Base-by-base conservation (phyloP, 176 grass and related monocot genomes). In the Zea luxurians region DNA sequence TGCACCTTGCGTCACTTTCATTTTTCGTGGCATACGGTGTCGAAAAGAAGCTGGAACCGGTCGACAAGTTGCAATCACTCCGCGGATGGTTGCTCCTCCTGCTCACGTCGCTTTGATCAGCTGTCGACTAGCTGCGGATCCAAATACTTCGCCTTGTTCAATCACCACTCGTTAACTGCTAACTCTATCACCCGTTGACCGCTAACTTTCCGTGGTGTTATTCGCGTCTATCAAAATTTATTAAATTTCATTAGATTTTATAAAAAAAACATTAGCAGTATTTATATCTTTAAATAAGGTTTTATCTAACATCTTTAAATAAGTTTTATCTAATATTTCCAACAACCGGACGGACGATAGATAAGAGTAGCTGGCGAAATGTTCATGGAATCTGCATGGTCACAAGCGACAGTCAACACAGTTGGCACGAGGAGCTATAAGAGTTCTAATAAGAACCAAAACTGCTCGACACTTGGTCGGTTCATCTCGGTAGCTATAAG, bases 401-500 rank as follows among this genome's bases (percentile, higher is more conserved):
- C 44, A 27, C 37, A 43, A 10, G 70, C 53, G 27, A 48, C 10
- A 38, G 18, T 15, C 15, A 35, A 37, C 13, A 47, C 21, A 74
- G 17, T 43, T 37, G 4, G 7, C 8, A 16, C 0, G 7, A 78
- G 13, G 38, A 50, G n/a, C 8, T 3, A 48, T 17, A 12, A 10
- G 1, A 13, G 48, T 74, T 55, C 8, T 37, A 70, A n/a, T 4
- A 47, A 13, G 12, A 36, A 44, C 10, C 11, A 46, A 34, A 76
- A 15, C 37, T 58, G 2, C 58, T 2, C 18, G 17, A 48, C 54
- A 3, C 38, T 36, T 43, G 9, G 48, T 57, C 38, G 15, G 7
- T 37, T 53, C 72, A 69, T 63, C 18, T 48, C 46, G 3, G 38
- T 16, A 35, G 60, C 77, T 64, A 17, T 9, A 81, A 81, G 10